Base-by-base conservation (phyloP, 2,329 filamentous ascomycete genomes). In the Fusarium verrucosum region DNA sequence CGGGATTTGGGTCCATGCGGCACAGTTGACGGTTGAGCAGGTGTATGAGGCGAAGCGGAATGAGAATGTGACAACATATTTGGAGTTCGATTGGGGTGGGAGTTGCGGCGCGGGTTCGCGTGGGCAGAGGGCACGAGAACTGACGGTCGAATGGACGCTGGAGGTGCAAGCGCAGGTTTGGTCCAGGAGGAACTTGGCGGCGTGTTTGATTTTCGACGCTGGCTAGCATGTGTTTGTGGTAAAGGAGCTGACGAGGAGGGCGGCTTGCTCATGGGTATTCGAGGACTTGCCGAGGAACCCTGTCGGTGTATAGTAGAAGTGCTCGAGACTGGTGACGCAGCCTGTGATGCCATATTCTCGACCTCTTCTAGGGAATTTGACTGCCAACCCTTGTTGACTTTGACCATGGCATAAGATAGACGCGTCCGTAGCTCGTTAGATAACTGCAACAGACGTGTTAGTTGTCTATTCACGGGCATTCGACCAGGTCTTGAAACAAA, bases 401-500 rank as follows among this genome's bases (percentile, higher is more conserved):
- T 97, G 74, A 96, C 85, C 85, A 96, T 95, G 65, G 94, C 94
- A 76, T 97, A 97, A 8, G 92, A 92, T 25, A 98, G 84, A 70
- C 92, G 90, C 46, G 92, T 89, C 73, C 89, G 90, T 49, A 98
- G 84, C 73, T 94, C 91, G 51, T 89, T 86, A 36, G 92, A 92
- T 50, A 92, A 80, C 90, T 93, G 74, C 8, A 50, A 36, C 30
- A 42, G 30, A 38, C 19, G 62, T 67, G 58, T 70, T 62, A 68
- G 62, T 65, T 58, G 28, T 33, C 28, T 22, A 25, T 47, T 38
- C 28, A 28, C 22, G 8, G 11, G 22, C 22, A 35, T 35, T 36
- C n/a, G 10, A 22, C 5, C 19, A 20, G 20, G 7, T 5, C 40
- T 4, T 17, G 22, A 23, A 35, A 37, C 26, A 23, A 10, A 13